Conservation (phyloP, 2,329 filamentous ascomycete species). For the Leptoxyphium fumago region DNA sequence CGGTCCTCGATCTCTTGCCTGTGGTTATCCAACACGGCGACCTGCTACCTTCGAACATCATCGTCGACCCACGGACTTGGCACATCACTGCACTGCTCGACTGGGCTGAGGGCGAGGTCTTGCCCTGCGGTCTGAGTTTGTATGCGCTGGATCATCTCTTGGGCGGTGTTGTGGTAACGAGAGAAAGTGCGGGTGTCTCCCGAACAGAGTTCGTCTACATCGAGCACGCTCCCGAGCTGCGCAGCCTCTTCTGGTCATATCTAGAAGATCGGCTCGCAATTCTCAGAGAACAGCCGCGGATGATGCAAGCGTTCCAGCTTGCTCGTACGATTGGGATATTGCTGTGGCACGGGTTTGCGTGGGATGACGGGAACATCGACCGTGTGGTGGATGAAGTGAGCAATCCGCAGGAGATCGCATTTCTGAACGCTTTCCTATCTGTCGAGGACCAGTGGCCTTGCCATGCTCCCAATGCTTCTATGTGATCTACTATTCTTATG, state of each 20-base stretch:
- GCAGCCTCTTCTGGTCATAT: conserved; percentile 36
- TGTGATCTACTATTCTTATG: too few species aligned
- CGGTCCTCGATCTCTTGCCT: conserved; percentile 24
- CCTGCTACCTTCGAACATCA: conserved; percentile 42
- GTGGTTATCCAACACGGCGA: conserved; percentile 49
- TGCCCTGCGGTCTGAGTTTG: conserved; percentile 45
- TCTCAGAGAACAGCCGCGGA: conserved; percentile 14
- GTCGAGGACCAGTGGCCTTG: not conserved
- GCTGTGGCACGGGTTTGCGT: conserved; percentile 50
- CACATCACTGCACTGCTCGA: conserved; percentile 42
- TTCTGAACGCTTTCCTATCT: conserved; percentile 30
- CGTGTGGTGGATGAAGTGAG: conserved; percentile 38
- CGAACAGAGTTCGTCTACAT: conserved; percentile 27
- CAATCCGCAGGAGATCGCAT: conserved; percentile 40
- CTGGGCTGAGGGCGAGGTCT: conserved; percentile 48
- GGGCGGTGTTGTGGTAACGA: conserved; percentile 25
- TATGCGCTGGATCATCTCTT: conserved; percentile 49
- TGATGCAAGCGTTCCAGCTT: conserved; percentile 23
- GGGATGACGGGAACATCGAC: conserved; percentile 45
- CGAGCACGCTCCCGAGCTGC: conserved; percentile 27
- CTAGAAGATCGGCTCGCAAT: conserved; percentile 23
- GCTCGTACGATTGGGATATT: conserved; percentile 42
- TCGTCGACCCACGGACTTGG: conserved; percentile 33
- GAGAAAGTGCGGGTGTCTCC: not conserved
- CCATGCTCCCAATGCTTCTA: too few species aligned